Evolutionary conservation across 2,329 filamentous ascomycete genomes (phyloP).

Genomic region (Beauveria medogensis): DNA sequence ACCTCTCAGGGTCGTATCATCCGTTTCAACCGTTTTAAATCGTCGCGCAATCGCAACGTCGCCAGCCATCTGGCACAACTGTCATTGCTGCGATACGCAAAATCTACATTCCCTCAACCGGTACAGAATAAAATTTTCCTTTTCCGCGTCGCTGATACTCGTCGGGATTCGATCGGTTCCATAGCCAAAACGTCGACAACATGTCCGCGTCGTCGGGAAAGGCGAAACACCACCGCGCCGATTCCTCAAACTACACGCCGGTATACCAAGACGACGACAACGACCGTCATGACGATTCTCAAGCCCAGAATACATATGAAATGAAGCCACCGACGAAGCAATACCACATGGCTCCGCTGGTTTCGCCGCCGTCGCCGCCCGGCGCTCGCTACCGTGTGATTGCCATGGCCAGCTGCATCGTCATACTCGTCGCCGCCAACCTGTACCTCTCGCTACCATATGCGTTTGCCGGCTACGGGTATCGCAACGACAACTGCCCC

Average conservation of each 20-base stretch:
- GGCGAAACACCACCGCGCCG: background rate
- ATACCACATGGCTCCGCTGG: background rate
- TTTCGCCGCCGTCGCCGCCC: conserved; percentile 8
- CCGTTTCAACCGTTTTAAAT: background rate
- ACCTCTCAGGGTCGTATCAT: background rate
- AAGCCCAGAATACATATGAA: background rate
- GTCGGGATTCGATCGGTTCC: background rate
- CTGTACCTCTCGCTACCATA: conserved; percentile 29
- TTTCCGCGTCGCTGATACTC: background rate
- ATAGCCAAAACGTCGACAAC: background rate
- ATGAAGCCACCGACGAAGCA: background rate
- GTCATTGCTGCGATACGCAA: background rate
- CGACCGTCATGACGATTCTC: background rate
- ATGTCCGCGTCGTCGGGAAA: conserved; percentile 5
- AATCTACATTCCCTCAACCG: too few relatives aligned
- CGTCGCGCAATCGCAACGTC: background rate
- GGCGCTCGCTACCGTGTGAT: conserved; percentile 21
- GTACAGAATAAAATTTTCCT: too few relatives aligned
- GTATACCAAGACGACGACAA: conserved; percentile 26
- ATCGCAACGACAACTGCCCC: conserved; percentile 17
- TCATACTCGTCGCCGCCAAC: conserved; percentile 30
- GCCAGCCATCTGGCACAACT: background rate
- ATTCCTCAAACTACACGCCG: conserved; percentile 22
- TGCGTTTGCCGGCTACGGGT: conserved; percentile 16
- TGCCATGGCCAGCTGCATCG: conserved; percentile 24